phyloP scores from a whole-genome alignment of 345 rosid species.

The Clausena lansium region DNA sequence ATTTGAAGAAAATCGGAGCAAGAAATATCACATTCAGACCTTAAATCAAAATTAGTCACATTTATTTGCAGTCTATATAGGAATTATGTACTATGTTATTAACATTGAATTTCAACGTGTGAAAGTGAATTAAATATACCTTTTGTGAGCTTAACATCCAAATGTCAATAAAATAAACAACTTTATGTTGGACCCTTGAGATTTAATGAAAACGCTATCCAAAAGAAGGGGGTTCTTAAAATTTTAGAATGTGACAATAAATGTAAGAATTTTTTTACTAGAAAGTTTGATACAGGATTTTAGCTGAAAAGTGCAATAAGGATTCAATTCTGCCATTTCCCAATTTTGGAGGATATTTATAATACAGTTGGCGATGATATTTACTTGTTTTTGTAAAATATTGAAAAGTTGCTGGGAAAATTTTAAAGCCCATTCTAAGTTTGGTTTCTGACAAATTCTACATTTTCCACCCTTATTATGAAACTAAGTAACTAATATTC shows the following conservation, averaged over 20 bases:
- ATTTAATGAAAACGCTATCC: neutral
- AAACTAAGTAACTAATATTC: neutral
- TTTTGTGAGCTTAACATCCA: neutral
- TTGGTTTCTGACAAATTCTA: neutral
- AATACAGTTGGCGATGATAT: neutral
- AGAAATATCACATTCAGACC: neutral
- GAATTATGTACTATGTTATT: neutral
- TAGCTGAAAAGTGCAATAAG: neutral
- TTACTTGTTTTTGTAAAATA: neutral
- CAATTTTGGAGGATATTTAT: neutral
- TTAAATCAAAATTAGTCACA: neutral
- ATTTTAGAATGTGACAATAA: neutral
- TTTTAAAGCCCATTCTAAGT: neutral
- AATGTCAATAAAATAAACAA: neutral
- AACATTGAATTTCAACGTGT: neutral
- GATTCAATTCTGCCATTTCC: neutral
- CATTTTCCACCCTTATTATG: neutral
- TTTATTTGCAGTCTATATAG: neutral
- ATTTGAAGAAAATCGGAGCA: conserved; percentile 12
- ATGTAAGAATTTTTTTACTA: neutral
- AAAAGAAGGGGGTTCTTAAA: neutral
- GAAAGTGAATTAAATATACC: neutral
- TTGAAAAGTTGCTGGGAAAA: neutral
- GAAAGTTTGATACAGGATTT: neutral
- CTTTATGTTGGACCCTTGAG: neutral